These are phyloP conservation scores for Brasenia schreberi DNA, from an alignment of 164 flowering plant genomes.

Conservation along the genomic window DNA sequence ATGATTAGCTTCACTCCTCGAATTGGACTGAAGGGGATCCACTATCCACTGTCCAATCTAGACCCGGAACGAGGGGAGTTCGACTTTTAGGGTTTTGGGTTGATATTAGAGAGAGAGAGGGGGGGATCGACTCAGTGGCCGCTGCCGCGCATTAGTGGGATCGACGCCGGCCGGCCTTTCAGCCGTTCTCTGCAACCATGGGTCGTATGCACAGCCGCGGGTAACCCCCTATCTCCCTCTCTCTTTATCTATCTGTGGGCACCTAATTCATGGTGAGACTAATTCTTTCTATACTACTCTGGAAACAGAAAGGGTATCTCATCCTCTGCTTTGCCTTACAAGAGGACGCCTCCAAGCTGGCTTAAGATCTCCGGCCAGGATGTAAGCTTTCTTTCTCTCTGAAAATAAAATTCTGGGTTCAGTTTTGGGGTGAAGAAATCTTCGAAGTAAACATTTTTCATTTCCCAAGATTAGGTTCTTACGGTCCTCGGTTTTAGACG, in stretches of 20 bases:
- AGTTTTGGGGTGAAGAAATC: constrained; percentile 79
- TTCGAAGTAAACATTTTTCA: constrained; percentile 13
- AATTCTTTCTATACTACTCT: background rate
- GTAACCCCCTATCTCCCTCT: constrained; percentile 7
- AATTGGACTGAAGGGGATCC: too few species aligned
- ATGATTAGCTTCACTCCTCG: too few species aligned
- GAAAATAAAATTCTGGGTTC: background rate
- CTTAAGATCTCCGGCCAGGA: constrained; percentile 30
- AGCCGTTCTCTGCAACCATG: constrained; percentile 15
- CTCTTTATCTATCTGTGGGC: background rate
- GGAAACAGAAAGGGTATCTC: constrained; percentile 74
- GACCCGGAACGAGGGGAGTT: too few species aligned
- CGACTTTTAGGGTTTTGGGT: too few species aligned
- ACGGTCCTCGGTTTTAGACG: too few species aligned
- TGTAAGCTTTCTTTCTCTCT: constrained; percentile 13
- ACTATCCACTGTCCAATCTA: too few species aligned
- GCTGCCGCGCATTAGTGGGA: background rate
- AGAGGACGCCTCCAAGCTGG: constrained; percentile 67
- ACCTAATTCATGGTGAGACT: background rate
- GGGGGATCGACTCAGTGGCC: background rate
- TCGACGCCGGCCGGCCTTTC: too few species aligned
- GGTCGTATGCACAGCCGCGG: constrained; percentile 52
- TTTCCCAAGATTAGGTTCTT: constrained; percentile 43
- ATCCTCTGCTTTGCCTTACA: constrained; percentile 71
- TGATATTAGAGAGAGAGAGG: background rate